These are phyloP conservation scores for Rostrohypoxylon terebratum DNA, from an alignment of 495 filamentous ascomycete genomes.

Conservation along the genomic window DNA sequence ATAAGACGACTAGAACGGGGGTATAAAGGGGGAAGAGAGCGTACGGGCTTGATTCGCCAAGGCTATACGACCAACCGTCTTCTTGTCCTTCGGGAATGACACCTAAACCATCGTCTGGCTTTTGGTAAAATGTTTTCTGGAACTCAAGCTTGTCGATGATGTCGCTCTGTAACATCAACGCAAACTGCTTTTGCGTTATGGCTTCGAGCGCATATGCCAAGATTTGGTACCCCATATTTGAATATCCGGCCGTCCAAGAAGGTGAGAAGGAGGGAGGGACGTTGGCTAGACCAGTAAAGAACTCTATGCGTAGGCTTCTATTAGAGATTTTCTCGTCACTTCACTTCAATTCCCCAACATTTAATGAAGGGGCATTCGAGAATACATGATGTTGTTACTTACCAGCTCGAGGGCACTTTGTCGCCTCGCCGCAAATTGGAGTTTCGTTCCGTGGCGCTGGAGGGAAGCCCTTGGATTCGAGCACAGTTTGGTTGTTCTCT, in stretches of 20 bases:
- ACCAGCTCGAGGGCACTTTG: slow-evolving; percentile 54
- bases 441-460: slow-evolving; percentile 55
- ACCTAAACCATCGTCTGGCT: slow-evolving; percentile 46
- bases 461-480: slow-evolving; percentile 55
- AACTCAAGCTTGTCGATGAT: slow-evolving; percentile 62
- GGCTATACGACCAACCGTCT: slow-evolving; percentile 52
- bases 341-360: no score
- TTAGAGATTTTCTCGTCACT: background rate
- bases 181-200: slow-evolving; percentile 62
- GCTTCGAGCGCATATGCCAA: slow-evolving; percentile 66
- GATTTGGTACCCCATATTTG: slow-evolving; percentile 66
- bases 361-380: no score
- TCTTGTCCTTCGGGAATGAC: slow-evolving; percentile 52
- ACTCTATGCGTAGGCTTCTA: slow-evolving; percentile 52
- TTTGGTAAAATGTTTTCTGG: slow-evolving; percentile 54
- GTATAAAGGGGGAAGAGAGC: slow-evolving; percentile 40
- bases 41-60: slow-evolving; percentile 57
- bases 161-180: slow-evolving; percentile 56
- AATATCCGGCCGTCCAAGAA: slow-evolving; percentile 65
- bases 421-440: slow-evolving; percentile 53
- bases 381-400: slow-evolving; percentile 27
- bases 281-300: slow-evolving; percentile 63
- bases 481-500: slow-evolving; percentile 49
- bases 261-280: slow-evolving; percentile 62
- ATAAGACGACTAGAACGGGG: background rate